phyloP scores from a whole-genome alignment of 371 early-diverging fungal genomes.

The Synchytrium microbalum region DNA sequence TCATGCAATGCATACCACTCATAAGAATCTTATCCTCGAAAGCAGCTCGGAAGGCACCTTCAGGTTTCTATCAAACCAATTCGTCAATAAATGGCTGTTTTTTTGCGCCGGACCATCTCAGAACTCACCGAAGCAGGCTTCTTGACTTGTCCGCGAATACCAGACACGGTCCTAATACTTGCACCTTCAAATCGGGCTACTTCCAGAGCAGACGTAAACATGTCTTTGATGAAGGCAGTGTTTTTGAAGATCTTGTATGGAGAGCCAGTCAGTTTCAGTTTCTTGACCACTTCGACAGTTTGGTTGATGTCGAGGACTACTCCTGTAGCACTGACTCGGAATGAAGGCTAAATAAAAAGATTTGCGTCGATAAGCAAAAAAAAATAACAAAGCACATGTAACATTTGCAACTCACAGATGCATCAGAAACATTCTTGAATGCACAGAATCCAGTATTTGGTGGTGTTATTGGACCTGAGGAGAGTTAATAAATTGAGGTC shows the following conservation, averaged over 20 bases:
- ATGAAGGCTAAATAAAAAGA: slow-evolving; percentile 44
- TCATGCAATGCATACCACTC: slow-evolving; percentile 41
- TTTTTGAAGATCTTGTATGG: slow-evolving; percentile 94
- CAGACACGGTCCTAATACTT: slow-evolving; percentile 90
- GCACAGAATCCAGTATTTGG: slow-evolving; percentile 96
- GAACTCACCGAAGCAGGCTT: slow-evolving; percentile 59
- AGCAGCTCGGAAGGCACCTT: slow-evolving; percentile 96
- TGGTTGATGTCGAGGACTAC: slow-evolving; percentile 88
- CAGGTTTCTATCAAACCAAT: slow-evolving; percentile 74
- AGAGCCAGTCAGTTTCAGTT: slow-evolving; percentile 95
- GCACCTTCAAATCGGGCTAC: slow-evolving; percentile 99
- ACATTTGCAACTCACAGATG: slow-evolving; percentile 37
- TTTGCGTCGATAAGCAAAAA: slow-evolving; percentile 2
- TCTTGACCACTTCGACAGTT: slow-evolving; percentile 90
- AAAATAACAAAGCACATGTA: background rate
- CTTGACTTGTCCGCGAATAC: slow-evolving; percentile 98
- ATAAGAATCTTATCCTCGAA: slow-evolving; percentile 97
- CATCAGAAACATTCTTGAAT: slow-evolving; percentile 68
- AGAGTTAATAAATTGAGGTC: slow-evolving; percentile 2
- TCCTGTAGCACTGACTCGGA: slow-evolving; percentile 93
- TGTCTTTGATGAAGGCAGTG: slow-evolving; percentile 97
- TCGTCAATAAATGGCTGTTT: slow-evolving; percentile 1
- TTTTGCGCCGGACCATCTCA: background rate
- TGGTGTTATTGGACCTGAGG: slow-evolving; percentile 58
- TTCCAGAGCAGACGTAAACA: slow-evolving; percentile 98